These are phyloP conservation scores for Scytalidium sp. DNA, from an alignment of 2,329 filamentous ascomycete species.

Conservation along the genomic window DNA sequence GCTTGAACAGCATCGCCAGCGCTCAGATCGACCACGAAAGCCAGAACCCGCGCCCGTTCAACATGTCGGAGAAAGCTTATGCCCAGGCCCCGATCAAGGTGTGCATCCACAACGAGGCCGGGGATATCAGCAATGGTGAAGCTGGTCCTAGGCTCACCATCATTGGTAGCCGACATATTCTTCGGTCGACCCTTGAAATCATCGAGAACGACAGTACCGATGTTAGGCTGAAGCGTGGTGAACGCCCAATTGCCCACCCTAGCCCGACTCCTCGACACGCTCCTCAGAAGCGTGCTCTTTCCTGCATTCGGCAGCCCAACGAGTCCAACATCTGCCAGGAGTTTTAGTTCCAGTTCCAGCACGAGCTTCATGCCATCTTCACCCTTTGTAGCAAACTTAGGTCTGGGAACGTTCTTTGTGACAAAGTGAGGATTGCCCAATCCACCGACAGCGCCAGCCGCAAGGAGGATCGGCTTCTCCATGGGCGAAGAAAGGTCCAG, in stretches of 20 bases:
- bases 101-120: conserved; percentile 86
- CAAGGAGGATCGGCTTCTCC: conserved; percentile 78
- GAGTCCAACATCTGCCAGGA: conserved; percentile 90
- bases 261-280: conserved; percentile 83
- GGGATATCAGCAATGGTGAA: conserved; percentile 97
- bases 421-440: conserved; percentile 93
- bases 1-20: conserved; percentile 76
- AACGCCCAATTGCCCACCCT: conserved; percentile 95
- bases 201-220: conserved; percentile 93
- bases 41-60: conserved; percentile 87
- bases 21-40: conserved; percentile 86
- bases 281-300: conserved; percentile 87
- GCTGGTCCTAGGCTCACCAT: conserved; percentile 61
- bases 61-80: conserved; percentile 92
- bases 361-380: conserved; percentile 75
- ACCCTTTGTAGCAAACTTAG: conserved; percentile 86
- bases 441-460: conserved; percentile 84
- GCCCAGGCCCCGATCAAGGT: conserved; percentile 86
- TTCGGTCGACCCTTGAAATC: conserved; percentile 74
- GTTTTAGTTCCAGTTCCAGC: conserved; percentile 86
- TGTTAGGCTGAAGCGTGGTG: conserved; percentile 91
- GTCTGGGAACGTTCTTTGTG: conserved; percentile 68
- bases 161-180: conserved; percentile 38
- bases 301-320: conserved; percentile 95
- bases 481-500: conserved; percentile 75